Percentiles rank a stretch among this genome's conserved stretches.
Conservation (phyloP, 176 grass and related monocot species). For the Paspalum vaginatum region DNA sequence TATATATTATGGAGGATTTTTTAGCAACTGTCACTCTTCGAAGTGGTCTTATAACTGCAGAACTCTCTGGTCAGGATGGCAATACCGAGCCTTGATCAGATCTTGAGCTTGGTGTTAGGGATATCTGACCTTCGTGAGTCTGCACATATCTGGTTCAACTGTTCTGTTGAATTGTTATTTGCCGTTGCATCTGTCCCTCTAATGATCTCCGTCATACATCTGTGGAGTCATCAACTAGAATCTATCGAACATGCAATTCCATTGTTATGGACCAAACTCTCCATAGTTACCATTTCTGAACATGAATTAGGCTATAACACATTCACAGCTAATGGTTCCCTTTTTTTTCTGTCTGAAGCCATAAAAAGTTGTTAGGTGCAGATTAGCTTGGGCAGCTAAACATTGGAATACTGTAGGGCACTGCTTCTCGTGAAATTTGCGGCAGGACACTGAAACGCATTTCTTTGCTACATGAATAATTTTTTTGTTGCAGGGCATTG, state of each 20-base stretch:
- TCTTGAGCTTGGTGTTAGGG: neutral
- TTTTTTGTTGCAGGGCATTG: too few species aligned
- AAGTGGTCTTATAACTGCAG: neutral
- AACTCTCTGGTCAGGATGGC: neutral
- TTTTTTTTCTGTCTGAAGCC: neutral
- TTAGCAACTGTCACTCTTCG: neutral
- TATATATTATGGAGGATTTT: neutral
- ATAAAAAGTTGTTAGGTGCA: neutral
- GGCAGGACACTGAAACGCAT: too few species aligned
- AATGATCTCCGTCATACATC: neutral
- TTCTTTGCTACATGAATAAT: too few species aligned
- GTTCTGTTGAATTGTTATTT: neutral
- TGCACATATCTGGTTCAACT: neutral
- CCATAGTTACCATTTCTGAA: neutral
- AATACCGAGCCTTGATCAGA: neutral
- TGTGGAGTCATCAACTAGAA: neutral
- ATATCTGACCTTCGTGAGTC: conserved; percentile 11
- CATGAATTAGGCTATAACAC: neutral
- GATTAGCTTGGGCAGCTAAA: neutral
- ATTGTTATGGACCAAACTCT: neutral
- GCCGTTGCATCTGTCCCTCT: neutral
- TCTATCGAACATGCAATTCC: conserved; percentile 6
- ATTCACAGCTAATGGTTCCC: neutral
- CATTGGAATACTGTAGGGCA: too few species aligned
- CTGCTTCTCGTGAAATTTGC: too few species aligned